phyloP scores from a whole-genome alignment of 1,139 yeast genomes.

The Candida sojae region DNA sequence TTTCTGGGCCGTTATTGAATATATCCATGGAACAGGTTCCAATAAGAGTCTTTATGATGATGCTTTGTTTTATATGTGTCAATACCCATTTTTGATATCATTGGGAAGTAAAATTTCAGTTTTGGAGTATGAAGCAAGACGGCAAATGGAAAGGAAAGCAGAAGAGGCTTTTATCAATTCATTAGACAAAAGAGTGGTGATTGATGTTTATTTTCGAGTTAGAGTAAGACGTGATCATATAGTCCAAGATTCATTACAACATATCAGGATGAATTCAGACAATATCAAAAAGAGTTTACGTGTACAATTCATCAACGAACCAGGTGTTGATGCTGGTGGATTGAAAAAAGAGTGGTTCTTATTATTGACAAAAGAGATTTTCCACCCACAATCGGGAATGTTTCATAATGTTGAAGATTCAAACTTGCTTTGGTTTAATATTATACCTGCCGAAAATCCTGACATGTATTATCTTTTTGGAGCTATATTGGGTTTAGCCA shows the following conservation, averaged over 20 bases:
- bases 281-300: conserved; percentile 75
- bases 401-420: conserved; percentile 68
- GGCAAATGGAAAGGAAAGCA: conserved; percentile 84
- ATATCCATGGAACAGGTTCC: conserved; percentile 42
- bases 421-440: conserved; percentile 72
- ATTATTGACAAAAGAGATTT: conserved; percentile 66
- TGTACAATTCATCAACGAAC: conserved; percentile 82
- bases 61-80: conserved; percentile 63
- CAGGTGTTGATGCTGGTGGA: conserved; percentile 96
- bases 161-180: conserved; percentile 87
- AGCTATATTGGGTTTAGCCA: conserved; percentile 83
- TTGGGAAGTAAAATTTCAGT: conserved; percentile 81
- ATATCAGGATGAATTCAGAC: conserved; percentile 55
- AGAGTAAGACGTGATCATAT: conserved; percentile 67
- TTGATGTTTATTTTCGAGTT: conserved; percentile 70
- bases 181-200: conserved; percentile 57
- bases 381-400: conserved; percentile 66
- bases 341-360: conserved; percentile 91
- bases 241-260: conserved; percentile 73
- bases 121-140: conserved; percentile 77
- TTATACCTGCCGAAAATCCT: conserved; percentile 44
- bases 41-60: conserved; percentile 24
- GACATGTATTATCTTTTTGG: conserved; percentile 78
- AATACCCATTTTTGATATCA: conserved; percentile 79
- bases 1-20: conserved; percentile 43